Evolutionary conservation across 2,329 filamentous ascomycete species (phyloP).

Genomic region (Septoria linicola): DNA sequence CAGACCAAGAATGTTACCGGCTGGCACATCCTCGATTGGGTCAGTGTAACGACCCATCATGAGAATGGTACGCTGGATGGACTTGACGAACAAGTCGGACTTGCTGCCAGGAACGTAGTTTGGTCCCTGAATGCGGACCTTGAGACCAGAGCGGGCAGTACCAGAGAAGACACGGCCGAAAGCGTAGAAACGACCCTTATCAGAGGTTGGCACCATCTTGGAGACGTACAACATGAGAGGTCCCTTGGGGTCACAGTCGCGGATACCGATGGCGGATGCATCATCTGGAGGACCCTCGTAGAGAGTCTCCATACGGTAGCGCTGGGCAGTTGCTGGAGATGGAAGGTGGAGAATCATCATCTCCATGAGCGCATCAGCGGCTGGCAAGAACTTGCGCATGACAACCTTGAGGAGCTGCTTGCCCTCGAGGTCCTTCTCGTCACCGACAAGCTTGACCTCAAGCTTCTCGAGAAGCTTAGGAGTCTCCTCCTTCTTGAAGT

Average conservation of each 20-base stretch:
- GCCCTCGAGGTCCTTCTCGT: conserved; percentile 92
- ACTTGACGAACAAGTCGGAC: conserved; percentile 99
- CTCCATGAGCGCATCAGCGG: conserved; percentile 95
- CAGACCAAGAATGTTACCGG: conserved; percentile 99
- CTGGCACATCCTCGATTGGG: conserved; percentile 97
- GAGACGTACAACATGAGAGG: conserved; percentile 99
- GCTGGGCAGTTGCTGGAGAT: conserved; percentile 92
- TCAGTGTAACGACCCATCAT: conserved; percentile 99
- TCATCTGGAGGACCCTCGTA: conserved; percentile 98
- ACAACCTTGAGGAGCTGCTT: conserved; percentile 97
- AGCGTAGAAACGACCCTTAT: conserved; percentile 99
- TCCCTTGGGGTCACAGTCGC: conserved; percentile 95
- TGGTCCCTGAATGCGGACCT: conserved; percentile 99
- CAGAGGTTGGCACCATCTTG: conserved; percentile 99
- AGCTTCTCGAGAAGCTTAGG: conserved; percentile 84
- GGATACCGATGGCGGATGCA: conserved; percentile 90
- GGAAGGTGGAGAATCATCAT: conserved; percentile 99
- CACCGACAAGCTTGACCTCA: conserved; percentile 79
- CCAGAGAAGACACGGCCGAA: conserved; percentile 99
- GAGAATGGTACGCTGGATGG: conserved; percentile 98
- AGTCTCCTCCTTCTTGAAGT: conserved; percentile 97
- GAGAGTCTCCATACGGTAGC: conserved; percentile 95
- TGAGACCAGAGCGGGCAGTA: conserved; percentile 95
- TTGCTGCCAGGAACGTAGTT: conserved; percentile 99
- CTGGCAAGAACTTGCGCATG: conserved; percentile 98